Evolutionary conservation across 495 filamentous ascomycete genomes (phyloP), one percentile per base, ranked within the genome.

Genomic region (Penicillium desertorum): DNA sequence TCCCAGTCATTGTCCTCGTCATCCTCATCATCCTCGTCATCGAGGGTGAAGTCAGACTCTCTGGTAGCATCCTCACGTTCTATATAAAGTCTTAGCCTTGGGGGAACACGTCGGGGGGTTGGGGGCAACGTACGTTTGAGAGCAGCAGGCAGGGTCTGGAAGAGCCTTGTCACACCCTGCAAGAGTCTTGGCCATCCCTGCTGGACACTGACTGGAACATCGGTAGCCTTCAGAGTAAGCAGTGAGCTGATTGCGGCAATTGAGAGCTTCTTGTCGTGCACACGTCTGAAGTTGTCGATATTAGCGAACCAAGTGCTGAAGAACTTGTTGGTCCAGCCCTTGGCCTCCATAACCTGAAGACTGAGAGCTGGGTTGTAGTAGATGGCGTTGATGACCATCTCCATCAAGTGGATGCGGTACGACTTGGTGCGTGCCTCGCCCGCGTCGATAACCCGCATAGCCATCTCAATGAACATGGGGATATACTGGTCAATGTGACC

Each of bases 251-350:
- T 98, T 17, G 91, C 94, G 37, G 91, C 87, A 69, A 98, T 96
- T 32, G 90, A 96, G 34, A 98, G 77, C 77, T 95, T 98, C 83
- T 98, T 98, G 77, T 98, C 94, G 66, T 98, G 94, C 12, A 98
- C 94, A 16, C 94, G 81, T 52, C 85, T 86, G 76, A 98, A 96
- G 70, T 84, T 87, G 58, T 96, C 90, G 73, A 98, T 98, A 71
- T 85, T 96, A 30, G 89, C 88, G 73, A 98, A 98, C 94, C 94
- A 98, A 32, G 91, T 78, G 71, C 88, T 94, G 82, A 98, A 98
- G 74, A 98, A 98, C 75, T 95, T 96, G 74, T 98, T 98, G n/a
- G 94, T 98, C 92, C 90, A 96, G 54, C 83, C 86, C 54, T 93
- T 91, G n/a, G 80, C 70, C 72, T 98, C 94, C 39, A 98, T 79